Conservation (phyloP, 2,329 filamentous ascomycete species). For the Diaporthe citriasiana region DNA sequence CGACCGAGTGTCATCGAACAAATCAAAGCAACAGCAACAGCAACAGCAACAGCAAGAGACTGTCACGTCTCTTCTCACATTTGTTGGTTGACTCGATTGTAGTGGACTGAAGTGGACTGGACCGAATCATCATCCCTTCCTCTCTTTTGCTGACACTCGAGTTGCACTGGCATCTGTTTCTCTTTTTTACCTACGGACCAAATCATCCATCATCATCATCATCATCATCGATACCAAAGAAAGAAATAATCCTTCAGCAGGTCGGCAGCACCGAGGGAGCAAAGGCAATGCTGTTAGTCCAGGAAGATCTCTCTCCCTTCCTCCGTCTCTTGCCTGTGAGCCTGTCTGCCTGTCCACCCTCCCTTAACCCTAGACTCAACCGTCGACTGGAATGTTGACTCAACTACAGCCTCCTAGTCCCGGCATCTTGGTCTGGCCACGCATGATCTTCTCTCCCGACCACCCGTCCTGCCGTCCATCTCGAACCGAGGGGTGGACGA, state of each 20-base stretch:
- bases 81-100: neutral
- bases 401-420: constrained; percentile 35
- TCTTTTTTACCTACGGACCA: neutral
- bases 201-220: neutral
- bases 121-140: neutral
- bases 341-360: neutral
- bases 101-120: neutral
- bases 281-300: neutral
- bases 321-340: neutral
- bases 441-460: neutral
- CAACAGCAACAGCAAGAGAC: too few species aligned
- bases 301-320: neutral
- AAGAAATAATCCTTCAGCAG: too few species aligned
- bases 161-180: neutral
- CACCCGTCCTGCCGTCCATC: neutral
- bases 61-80: neutral
- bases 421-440: constrained; percentile 11
- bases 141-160: neutral
- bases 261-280: constrained; percentile 1
- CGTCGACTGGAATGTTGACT: constrained; percentile 43
- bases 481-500: neutral
- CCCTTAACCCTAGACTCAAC: constrained; percentile 22
- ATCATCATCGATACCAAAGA: neutral
- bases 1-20: neutral
- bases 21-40: too few species aligned